Conservation (phyloP, 2,329 filamentous ascomycete genomes). For the Fusarium sambucinum region DNA sequence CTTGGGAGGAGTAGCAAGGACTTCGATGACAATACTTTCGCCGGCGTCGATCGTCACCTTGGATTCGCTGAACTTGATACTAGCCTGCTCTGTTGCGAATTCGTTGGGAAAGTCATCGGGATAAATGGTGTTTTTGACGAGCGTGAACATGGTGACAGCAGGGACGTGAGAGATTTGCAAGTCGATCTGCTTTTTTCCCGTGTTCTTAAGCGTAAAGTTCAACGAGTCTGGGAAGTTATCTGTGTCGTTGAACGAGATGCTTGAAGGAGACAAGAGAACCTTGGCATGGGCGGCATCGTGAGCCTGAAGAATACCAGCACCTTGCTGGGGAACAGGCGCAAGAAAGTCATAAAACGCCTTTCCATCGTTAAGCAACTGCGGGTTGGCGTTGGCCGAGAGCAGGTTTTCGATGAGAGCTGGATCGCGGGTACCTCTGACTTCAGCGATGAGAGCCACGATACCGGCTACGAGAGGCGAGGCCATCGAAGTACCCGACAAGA, state of each 20-base stretch:
- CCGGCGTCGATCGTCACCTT: constrained; percentile 59
- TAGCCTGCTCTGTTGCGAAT: constrained; percentile 56
- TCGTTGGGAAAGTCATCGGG: constrained; percentile 61
- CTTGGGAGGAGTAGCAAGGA: constrained; percentile 58
- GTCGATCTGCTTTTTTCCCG: constrained; percentile 60
- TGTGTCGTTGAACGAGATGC: constrained; percentile 73
- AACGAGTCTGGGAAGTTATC: constrained; percentile 63
- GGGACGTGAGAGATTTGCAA: constrained; percentile 65
- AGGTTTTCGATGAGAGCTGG: constrained; percentile 63
- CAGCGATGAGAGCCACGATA: constrained; percentile 65
- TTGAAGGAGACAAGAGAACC: constrained; percentile 66
- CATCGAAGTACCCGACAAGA: constrained; percentile 71
- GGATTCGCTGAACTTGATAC: constrained; percentile 57
- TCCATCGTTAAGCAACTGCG: constrained; percentile 63
- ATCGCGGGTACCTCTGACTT: constrained; percentile 64
- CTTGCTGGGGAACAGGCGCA: constrained; percentile 71
- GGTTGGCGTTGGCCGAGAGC: constrained; percentile 63
- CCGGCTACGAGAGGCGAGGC: constrained; percentile 67
- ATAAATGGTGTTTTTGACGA: constrained; percentile 50
- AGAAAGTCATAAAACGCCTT: constrained; percentile 54
- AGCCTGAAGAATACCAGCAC: constrained; percentile 70
- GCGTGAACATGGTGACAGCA: constrained; percentile 67
- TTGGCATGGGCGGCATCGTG: constrained; percentile 68
- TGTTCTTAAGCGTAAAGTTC: constrained; percentile 69
- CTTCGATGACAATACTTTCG: constrained; percentile 60